Percentiles rank a stretch among this genome's conserved stretches.
Evolutionary conservation across 2,329 filamentous ascomycete species (phyloP).

Genomic region (Blastomyces silverae): DNA sequence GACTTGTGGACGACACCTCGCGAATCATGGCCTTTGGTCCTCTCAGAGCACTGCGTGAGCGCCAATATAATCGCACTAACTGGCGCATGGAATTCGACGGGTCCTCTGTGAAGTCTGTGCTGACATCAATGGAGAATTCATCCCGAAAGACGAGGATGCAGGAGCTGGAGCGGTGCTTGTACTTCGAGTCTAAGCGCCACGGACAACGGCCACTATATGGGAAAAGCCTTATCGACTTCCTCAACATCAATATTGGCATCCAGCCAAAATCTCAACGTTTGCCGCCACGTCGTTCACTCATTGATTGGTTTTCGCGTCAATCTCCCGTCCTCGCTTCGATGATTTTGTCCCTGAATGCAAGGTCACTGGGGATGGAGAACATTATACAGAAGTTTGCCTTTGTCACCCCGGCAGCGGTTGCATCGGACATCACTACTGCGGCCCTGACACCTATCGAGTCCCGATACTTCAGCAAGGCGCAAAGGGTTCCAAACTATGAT

Average conservation of each 20-base stretch:
- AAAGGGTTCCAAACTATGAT: conserved; percentile 56
- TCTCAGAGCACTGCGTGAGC: conserved; percentile 64
- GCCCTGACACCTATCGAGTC: conserved; percentile 59
- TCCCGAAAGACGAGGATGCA: conserved; percentile 64
- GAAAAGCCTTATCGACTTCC: conserved; percentile 64
- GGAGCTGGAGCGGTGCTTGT: conserved; percentile 72
- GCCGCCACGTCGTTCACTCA: conserved; percentile 54
- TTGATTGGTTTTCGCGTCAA: conserved; percentile 69
- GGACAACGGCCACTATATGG: conserved; percentile 78
- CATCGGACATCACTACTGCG: conserved; percentile 65
- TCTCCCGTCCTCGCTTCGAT: conserved; percentile 51
- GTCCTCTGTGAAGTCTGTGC: conserved; percentile 60
- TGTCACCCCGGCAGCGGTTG: conserved; percentile 81
- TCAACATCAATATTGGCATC: conserved; percentile 58
- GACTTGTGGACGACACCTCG: conserved; percentile 49
- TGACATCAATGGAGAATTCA: conserved; percentile 65
- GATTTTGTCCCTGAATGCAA: conserved; percentile 66
- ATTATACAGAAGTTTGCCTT: conserved; percentile 84
- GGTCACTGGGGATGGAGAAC: conserved; percentile 64
- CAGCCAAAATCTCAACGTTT: conserved; percentile 56
- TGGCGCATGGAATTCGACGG: conserved; percentile 58
- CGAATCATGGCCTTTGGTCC: conserved; percentile 63
- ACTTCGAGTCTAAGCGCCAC: conserved; percentile 72
- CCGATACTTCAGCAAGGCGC: conserved; percentile 37
- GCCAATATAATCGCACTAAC: conserved; percentile 52